These are phyloP conservation scores for Stachybotrys chlorohalonatus DNA, from an alignment of 2,329 filamentous ascomycete genomes.

Conservation along the genomic window DNA sequence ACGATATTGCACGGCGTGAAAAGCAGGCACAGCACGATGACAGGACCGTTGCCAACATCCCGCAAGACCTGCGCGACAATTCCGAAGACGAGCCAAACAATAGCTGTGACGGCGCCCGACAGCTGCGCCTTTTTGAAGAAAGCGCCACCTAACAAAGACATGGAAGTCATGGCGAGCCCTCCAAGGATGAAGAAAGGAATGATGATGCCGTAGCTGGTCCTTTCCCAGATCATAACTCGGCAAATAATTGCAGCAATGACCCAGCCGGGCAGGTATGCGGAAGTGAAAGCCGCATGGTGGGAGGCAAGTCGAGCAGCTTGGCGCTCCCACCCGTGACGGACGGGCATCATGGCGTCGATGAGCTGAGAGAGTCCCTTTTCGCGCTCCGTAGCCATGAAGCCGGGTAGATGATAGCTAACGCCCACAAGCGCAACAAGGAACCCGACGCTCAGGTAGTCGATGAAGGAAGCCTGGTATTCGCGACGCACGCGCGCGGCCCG, in stretches of 20 bases:
- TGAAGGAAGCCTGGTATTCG: constrained; percentile 54
- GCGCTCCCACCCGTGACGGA: constrained; percentile 41
- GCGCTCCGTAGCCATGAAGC: constrained; percentile 60
- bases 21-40: constrained; percentile 60
- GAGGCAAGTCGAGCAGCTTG: constrained; percentile 35
- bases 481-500: constrained; percentile 46
- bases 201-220: constrained; percentile 52
- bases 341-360: constrained; percentile 67
- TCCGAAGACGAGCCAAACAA: constrained; percentile 61
- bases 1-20: constrained; percentile 81
- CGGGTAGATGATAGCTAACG: constrained; percentile 63
- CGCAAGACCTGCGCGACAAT: constrained; percentile 69
- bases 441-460: constrained; percentile 56
- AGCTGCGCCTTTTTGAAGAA: constrained; percentile 78
- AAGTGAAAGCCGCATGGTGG: constrained; percentile 58
- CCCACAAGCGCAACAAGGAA: constrained; percentile 62
- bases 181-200: constrained; percentile 62
- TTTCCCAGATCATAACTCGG: constrained; percentile 13
- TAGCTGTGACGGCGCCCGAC: constrained; percentile 65
- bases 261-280: constrained; percentile 47
- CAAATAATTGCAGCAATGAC: constrained; percentile 28
- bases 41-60: constrained; percentile 48
- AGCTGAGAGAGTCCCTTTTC: constrained; percentile 64
- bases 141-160: constrained; percentile 65
- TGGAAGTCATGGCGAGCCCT: constrained; percentile 65